phyloP scores from a whole-genome alignment of 257 asterid genomes.

The Asclepias syriaca region DNA sequence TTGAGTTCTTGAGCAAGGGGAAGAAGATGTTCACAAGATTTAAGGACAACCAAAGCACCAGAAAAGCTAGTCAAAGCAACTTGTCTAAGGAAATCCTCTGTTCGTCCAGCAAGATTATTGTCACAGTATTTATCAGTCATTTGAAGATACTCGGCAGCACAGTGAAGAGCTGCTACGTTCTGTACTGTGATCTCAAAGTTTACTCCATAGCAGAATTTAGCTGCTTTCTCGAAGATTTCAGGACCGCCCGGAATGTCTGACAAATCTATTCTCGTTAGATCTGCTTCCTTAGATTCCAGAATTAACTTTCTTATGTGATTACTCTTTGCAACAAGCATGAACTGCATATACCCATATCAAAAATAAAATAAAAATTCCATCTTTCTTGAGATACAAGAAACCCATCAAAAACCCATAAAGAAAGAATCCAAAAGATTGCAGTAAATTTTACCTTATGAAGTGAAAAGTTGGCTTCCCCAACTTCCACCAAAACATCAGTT shows the following conservation, averaged over 20 bases:
- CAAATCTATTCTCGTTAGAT: conserved; percentile 52
- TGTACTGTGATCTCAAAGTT: conserved; percentile 96
- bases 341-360: conserved; percentile 32
- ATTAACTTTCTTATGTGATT: conserved; percentile 66
- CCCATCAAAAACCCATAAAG: background rate
- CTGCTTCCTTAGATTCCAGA: conserved; percentile 61
- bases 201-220: conserved; percentile 89
- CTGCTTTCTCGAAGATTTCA: conserved; percentile 82
- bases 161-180: conserved; percentile 83
- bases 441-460: conserved; percentile 71
- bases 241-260: conserved; percentile 90
- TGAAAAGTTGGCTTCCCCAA: conserved; percentile 72
- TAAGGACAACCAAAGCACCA: conserved; percentile 74
- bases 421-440: background rate
- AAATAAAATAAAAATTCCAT: no score
- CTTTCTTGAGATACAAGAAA: background rate
- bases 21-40: conserved; percentile 78
- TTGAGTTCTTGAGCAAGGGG: conserved; percentile 80
- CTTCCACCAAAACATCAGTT: conserved; percentile 69
- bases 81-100: conserved; percentile 73
- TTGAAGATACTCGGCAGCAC: conserved; percentile 85
- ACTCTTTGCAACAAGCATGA: conserved; percentile 97
- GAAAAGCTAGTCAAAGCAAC: conserved; percentile 82
- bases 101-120: conserved; percentile 67
- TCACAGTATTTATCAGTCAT: conserved; percentile 86